A percentile compares a stretch with the other conserved stretches of the same genome.
phyloP scores from a whole-genome alignment of 305 asterid species.

The Ruellia speciosa region DNA sequence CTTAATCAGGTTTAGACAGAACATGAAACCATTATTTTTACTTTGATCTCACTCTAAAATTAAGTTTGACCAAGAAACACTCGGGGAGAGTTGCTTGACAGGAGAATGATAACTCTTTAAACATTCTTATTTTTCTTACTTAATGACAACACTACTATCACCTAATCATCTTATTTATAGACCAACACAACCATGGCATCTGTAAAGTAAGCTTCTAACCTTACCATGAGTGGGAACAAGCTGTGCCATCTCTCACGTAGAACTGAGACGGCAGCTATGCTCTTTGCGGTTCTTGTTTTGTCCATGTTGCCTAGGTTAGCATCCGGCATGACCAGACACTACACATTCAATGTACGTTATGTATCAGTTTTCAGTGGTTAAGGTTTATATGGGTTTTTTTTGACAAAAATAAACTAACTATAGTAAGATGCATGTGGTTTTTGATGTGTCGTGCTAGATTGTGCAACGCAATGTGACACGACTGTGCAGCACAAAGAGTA shows the following conservation, averaged over 20 bases:
- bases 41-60: constrained; percentile 57
- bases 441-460: constrained; percentile 28
- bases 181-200: neutral
- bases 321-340: constrained; percentile 37
- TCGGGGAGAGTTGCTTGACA: constrained; percentile 21
- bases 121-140: constrained; percentile 10
- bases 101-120: constrained; percentile 21
- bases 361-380: neutral
- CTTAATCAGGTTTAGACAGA: neutral
- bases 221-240: constrained; percentile 8
- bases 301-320: constrained; percentile 33
- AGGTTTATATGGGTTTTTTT: neutral
- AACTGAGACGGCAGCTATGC: constrained; percentile 26
- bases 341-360: constrained; percentile 46
- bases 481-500: constrained; percentile 49
- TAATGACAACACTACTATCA: constrained; percentile 24
- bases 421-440: constrained; percentile 2
- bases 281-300: constrained; percentile 24
- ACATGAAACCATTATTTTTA: constrained; percentile 21
- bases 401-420: neutral
- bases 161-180: constrained; percentile 37
- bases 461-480: constrained; percentile 46
- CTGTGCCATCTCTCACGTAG: constrained; percentile 3
- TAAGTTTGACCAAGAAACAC: constrained; percentile 42
- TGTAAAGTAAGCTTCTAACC: neutral